Evolutionary conservation across 352 stramenopile species (phyloP).

Genomic region (Thraustochytrium striatum): DNA sequence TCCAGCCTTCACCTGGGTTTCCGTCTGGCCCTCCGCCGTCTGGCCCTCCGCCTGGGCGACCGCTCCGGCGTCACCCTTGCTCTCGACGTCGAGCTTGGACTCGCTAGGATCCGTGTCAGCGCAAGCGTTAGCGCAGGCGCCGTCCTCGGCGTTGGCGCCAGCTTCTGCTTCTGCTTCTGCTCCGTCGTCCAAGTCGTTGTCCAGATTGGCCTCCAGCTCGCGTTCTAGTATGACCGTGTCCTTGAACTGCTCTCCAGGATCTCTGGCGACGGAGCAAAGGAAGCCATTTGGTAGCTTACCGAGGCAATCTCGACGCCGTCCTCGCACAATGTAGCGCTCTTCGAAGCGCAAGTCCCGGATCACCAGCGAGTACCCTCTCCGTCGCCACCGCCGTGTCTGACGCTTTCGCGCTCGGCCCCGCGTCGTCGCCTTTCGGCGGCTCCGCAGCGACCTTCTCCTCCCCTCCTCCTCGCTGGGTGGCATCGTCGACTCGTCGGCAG

Average conservation of each 20-base stretch:
- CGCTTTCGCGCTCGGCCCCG: too few relatives aligned
- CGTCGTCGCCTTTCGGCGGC: too few relatives aligned
- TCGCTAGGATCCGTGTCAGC: not conserved
- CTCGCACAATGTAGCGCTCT: slow-evolving; percentile 27
- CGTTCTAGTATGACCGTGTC: slow-evolving; percentile 35
- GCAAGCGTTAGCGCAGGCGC: not conserved
- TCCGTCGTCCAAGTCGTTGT: not conserved
- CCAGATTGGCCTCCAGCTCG: slow-evolving; percentile 16
- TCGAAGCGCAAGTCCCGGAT: not conserved
- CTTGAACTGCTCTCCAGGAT: slow-evolving; percentile 38
- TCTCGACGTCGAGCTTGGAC: too few relatives aligned
- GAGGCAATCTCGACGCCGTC: slow-evolving; percentile 5
- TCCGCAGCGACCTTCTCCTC: too few relatives aligned
- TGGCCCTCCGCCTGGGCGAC: too few relatives aligned
- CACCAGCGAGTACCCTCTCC: not conserved
- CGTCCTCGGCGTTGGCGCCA: not conserved
- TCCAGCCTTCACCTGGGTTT: too few relatives aligned
- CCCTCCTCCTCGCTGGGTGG: too few relatives aligned
- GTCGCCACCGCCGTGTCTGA: too few relatives aligned
- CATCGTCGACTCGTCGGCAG: too few relatives aligned
- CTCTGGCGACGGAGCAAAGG: slow-evolving; percentile 27
- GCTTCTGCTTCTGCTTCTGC: not conserved
- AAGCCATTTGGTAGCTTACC: slow-evolving; percentile 29
- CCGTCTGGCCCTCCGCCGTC: too few relatives aligned
- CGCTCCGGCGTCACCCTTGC: too few relatives aligned